Evolutionary conservation across 2,329 filamentous ascomycete genomes (phyloP), one percentile per base, ranked within the genome.

Genomic region (Sclerotinia spermophila): DNA sequence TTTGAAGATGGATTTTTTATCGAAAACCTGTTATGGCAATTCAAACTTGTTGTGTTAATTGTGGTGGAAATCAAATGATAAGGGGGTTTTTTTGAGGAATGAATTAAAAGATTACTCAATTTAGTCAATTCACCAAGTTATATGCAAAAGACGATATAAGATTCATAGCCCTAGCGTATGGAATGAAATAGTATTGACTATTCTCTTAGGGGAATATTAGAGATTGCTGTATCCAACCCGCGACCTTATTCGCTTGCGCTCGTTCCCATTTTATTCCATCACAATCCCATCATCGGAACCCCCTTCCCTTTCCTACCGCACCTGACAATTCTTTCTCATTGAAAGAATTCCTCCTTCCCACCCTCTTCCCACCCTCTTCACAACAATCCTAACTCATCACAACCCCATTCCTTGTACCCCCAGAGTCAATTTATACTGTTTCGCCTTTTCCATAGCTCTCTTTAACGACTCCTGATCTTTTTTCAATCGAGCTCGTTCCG

Each of bases 311-410:
- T 11, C 21, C 44, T 24, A 13, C n/a, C 45, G 11, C 45, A 48
- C 45, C 45, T 5, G 24, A 24, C 0, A 13, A n/a, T n/a, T 11
- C 1, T n/a, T n/a, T 0, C 48, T 5, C 48, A 17, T 3, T 27
- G 11, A 27, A 27, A 0, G 0, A 0, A 11, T 2, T 1, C 2
- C 11, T 7, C 13, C 13, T 3, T 2, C 17, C 8, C n/a, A 33
- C 51, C 13, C 19, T 19, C 42, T 19, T 21, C 17, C 2, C 44
- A 19, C 1, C 3, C 24, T 24, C 24, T 24, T 51, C 48, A 51
- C 24, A 51, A 51, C 2, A 51, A 15, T 6, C 24, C 4, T n/a
- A 17, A 27, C 11, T 17, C 48, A 13, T 51, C 48, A 53, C n/a
- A 53, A 8, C 13, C 44, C 60, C 30, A 38, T 21, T 1, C 40